These are phyloP conservation scores for Apiotrichum gracile DNA, from an alignment of 1,284 basidiomycete species.

Conservation along the genomic window DNA sequence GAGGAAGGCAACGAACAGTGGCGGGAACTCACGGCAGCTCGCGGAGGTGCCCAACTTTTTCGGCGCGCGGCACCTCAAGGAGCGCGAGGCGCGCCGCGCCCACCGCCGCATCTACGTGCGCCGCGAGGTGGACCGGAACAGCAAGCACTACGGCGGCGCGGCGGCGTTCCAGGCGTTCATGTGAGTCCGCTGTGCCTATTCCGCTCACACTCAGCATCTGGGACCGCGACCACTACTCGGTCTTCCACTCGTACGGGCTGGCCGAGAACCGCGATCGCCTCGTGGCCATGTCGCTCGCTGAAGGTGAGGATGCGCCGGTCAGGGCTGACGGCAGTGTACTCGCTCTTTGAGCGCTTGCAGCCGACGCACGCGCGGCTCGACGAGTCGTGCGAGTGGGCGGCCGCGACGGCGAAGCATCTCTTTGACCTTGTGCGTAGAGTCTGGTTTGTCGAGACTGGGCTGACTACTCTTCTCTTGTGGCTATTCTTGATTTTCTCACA, in stretches of 20 bases:
- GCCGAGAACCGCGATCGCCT: slow-evolving; percentile 37
- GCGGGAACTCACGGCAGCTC: not conserved
- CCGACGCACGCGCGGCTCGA: slow-evolving; percentile 25
- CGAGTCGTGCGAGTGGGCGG: slow-evolving; percentile 39
- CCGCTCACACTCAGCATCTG: slow-evolving; percentile 24
- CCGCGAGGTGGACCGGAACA: slow-evolving; percentile 19
- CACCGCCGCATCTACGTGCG: slow-evolving; percentile 37
- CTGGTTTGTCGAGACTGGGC: too few species aligned
- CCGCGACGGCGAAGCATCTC: slow-evolving; percentile 41
- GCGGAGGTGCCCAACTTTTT: not conserved
- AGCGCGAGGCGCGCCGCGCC: slow-evolving; percentile 7
- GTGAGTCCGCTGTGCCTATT: slow-evolving; percentile 18
- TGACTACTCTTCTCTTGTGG: too few species aligned
- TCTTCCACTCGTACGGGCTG: slow-evolving; percentile 27
- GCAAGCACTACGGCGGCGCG: slow-evolving; percentile 38
- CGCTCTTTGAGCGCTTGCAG: slow-evolving; percentile 32
- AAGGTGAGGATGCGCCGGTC: slow-evolving; percentile 21
- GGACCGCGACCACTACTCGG: slow-evolving; percentile 38
- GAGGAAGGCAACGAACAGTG: not conserved
- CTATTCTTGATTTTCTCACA: too few species aligned
- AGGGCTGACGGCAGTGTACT: slow-evolving; percentile 23
- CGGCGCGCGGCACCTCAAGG: not conserved
- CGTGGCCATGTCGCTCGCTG: slow-evolving; percentile 37
- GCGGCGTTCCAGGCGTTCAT: slow-evolving; percentile 42
- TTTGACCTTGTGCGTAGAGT: slow-evolving; percentile 27